Evolutionary conservation across 2,329 filamentous ascomycete genomes (phyloP), one percentile per base, ranked within the genome.

Genomic region (Aspergillus sergii): DNA sequence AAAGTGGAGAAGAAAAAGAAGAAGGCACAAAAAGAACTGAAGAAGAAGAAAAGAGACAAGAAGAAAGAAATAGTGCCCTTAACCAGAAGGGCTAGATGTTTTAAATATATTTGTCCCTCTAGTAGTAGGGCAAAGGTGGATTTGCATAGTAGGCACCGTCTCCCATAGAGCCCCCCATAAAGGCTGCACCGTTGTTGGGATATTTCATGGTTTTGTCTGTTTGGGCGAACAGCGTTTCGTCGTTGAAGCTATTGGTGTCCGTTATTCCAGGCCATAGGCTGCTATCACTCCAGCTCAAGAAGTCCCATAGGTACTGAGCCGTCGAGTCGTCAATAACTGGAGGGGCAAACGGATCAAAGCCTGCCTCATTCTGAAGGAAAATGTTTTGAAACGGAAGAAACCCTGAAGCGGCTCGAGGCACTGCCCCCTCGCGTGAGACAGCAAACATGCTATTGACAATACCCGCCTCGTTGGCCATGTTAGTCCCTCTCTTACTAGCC

Each of bases 401-500:
- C 16, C 51, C 51, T 5, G 64, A 46, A 21, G 69, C 65, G 36
- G 65, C 39, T 14, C 64, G 51, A 6, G 57, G 50, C 14, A 68
- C 21, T 21, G 21, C 36, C 12, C 58, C 51, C 16, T 72, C 68
- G 53, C 69, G 69, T 55, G 68, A 60, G 23, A 65, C 60, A 14
- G 66, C 39, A 58, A 61, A 71, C 39, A 65, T 59, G 19, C 59
- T 63, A 30, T 53, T 58, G 30, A 61, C 51, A n/a, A 64, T 45
- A 43, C 57, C 61, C 3, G 59, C 54, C 3, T 71, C 63, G 12
- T 61, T 66, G 23, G 48, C 64, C 23, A 69, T 60, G 21, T 64
- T 65, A 21, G 70, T 68, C 21, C 71, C 68, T 8, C 76, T 70
- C 63, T 78, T 78, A 61, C 76, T 78, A 14, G 87, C 87, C 68